phyloP scores from a whole-genome alignment of 352 stramenopile genomes.

The Peronospora farinosa region DNA sequence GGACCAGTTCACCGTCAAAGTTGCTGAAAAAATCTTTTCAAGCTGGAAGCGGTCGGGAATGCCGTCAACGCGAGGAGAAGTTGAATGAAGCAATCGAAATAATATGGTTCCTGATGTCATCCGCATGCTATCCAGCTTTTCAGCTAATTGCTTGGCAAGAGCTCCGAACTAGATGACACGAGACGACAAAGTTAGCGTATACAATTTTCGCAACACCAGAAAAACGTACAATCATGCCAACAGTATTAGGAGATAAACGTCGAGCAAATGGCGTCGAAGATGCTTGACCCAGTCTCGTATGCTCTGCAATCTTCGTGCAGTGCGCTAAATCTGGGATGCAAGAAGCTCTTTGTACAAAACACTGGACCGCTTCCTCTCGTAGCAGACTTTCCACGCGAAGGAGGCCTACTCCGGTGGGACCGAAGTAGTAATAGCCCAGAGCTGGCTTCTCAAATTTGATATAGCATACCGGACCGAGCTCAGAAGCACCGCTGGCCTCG shows the following conservation, averaged over 20 bases:
- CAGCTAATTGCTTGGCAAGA: conserved; percentile 92
- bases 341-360: conserved; percentile 6
- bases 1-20: conserved; percentile 63
- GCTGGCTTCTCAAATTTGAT: conserved; percentile 57
- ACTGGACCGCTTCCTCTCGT: background rate
- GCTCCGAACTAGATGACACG: conserved; percentile 42
- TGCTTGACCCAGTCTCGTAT: conserved; percentile 1
- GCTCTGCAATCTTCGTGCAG: conserved; percentile 12
- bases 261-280: conserved; percentile 28
- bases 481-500: conserved; percentile 12
- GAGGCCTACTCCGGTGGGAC: conserved; percentile 44
- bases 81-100: conserved; percentile 73
- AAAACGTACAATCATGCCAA: conserved; percentile 32
- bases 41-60: conserved; percentile 76
- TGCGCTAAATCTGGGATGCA: conserved; percentile 25
- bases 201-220: background rate
- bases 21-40: conserved; percentile 55
- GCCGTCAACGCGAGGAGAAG: conserved; percentile 54
- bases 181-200: conserved; percentile 16
- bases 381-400: conserved; percentile 35
- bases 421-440: conserved; percentile 72
- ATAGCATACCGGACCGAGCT: conserved; percentile 38
- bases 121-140: conserved; percentile 94
- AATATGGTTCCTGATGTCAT: conserved; percentile 85
- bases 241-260: conserved; percentile 37